Conservation (phyloP, 2,329 filamentous ascomycete genomes). For the Penicillium sp. region DNA sequence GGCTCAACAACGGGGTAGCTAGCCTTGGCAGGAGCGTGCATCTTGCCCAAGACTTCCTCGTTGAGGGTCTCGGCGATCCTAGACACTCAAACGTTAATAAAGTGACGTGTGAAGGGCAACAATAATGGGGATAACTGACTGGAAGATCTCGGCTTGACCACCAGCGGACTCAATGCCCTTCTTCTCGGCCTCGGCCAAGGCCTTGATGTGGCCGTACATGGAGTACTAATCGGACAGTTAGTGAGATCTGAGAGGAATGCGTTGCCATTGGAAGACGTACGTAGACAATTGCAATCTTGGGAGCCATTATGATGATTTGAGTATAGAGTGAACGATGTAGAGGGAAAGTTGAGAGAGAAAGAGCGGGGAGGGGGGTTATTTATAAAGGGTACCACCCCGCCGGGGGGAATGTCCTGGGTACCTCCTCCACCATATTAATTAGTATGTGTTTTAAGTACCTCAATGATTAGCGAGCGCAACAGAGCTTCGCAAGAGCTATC, state of each 20-base stretch:
- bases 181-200: constrained; percentile 85
- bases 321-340: background rate
- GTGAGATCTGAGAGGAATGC: constrained; percentile 9
- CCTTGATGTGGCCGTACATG: constrained; percentile 85
- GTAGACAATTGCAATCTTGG: constrained; percentile 87
- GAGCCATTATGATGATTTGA: constrained; percentile 64
- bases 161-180: constrained; percentile 85
- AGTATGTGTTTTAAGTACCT: constrained; percentile 4
- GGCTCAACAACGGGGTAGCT: constrained; percentile 63
- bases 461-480: constrained; percentile 11
- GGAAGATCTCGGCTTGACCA: constrained; percentile 76
- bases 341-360: background rate
- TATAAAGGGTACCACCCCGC: constrained; percentile 7
- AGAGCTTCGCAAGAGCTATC: constrained; percentile 14
- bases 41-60: constrained; percentile 78
- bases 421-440: background rate
- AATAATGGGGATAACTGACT: constrained; percentile 49
- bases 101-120: background rate
- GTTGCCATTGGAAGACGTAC: constrained; percentile 51
- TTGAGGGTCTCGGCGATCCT: constrained; percentile 83
- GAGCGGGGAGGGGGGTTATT: constrained; percentile 8
- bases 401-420: background rate
- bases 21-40: constrained; percentile 79
- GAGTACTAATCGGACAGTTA: constrained; percentile 64
- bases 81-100: constrained; percentile 6